Base-by-base conservation (phyloP, 176 grass and related monocot genomes). In the Saccharum spontaneum region DNA sequence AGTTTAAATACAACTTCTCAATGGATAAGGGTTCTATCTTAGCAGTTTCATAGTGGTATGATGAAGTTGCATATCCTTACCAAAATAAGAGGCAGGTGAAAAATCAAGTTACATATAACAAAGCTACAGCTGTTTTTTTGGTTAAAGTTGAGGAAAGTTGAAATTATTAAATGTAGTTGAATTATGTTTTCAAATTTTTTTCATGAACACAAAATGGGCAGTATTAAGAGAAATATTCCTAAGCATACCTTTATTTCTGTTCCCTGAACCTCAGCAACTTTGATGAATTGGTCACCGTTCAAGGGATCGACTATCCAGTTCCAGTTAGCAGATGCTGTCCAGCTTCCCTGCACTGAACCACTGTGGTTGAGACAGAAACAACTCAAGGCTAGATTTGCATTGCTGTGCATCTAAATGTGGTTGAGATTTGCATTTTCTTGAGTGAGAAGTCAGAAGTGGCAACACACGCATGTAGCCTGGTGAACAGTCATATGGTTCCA, bases 261-360 rank as follows among this genome's bases (percentile, higher is more conserved):
- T 82, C 91, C 93, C 66, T 89, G 80, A 84, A 99, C 76, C 83
- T 99, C 93, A 43, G 86, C 81, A 87, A 99, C 73, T 81, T 94
- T 96, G 59, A 94, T 96, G 82, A 99, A 99, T 46, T 90, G 88
- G 13, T 92, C 91, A 40, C 97, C 93, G 79, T 99, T 99, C 68
- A 99, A 65, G 31, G 97, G 93, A 91, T 99, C 97, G 69, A 87
- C 76, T 78, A 99, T 9, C 90, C 90, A 94, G 79, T 66, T 99
- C 75, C 86, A 92, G 66, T 88, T 90, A 89, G 81, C 48, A 77
- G 91, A 92, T 28, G 67, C 18, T 54, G 81, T 92, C 97, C 93
- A 99, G 41, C 78, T 91, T 1, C 97, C 97, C 81, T 99, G 97
- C 77, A 95, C 97, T 98, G 83, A 89, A 92, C 15, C 46, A 34